Base-by-base conservation (phyloP, 2,329 filamentous ascomycete genomes). In the Didymella pinodella region DNA sequence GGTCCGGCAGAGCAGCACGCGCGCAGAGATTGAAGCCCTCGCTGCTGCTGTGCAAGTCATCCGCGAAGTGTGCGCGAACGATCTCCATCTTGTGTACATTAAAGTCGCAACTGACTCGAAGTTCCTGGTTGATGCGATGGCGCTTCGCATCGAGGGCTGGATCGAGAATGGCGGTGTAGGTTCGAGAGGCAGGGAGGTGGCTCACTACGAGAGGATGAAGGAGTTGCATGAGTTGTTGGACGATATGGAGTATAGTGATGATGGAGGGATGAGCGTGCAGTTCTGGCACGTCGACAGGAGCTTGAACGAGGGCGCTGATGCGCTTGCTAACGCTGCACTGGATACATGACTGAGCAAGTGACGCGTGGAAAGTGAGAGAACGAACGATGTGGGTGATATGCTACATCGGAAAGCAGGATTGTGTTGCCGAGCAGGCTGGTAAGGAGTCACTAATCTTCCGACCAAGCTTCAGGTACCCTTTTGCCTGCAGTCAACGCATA, bases 221-320 rank as follows among this genome's bases (percentile, higher is more conserved):
- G 44, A n/a, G 10, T 46, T 46, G n/a, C 28, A 32, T 12, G 44
- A 32, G 44, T n/a, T 32, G 28, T 11, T 46, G 3, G 28, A 46
- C 22, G 28, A 32, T 10, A 46, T 46, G 44, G 44, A 32, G n/a
- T 32, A 12, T 32, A 8, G 46, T 6, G 64, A 67, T 20, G 16
- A 53, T 1, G 46, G 48, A 10, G 54, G 59, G 3, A 51, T 68
- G 1, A 50, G 66, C 10, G 63, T 75, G 22, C 61, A 67, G 43
- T 74, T 75, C 48, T 72, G 64, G 72, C 62, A 66, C 34, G 59
- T 75, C 11, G 57, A 59, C 7, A 58, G 66, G 18, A 60, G 60
- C 5, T 46, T 64, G 46, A 76, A 73, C 41, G 20, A 8, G 20
- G 55, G 52, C 10, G 64, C 66, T 29, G 63, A 66, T 58, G 46